Conservation (phyloP, 805 yeast species). For the Wickerhamiella shivajii region DNA sequence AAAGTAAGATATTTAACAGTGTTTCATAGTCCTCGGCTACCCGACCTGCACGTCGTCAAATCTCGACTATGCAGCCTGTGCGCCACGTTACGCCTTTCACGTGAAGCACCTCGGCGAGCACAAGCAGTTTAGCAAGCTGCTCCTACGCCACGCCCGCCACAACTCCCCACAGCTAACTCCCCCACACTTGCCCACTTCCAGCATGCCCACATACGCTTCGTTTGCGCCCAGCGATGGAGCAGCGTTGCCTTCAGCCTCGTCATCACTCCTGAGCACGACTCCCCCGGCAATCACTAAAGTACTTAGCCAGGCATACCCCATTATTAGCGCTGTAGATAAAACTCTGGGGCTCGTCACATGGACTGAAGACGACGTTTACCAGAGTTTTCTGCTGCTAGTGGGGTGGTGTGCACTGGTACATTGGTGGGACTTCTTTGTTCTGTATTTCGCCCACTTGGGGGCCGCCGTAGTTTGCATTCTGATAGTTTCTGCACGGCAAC, state of each 20-base stretch:
- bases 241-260: slow-evolving; percentile 36
- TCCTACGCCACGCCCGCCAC: no score
- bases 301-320: slow-evolving; percentile 71
- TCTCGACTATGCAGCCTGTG: no score
- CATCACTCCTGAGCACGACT: slow-evolving; percentile 75
- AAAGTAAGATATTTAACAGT: no score
- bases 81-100: no score
- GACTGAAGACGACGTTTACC: slow-evolving; percentile 78
- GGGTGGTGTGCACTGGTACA: slow-evolving; percentile 43
- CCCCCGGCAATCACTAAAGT: slow-evolving; percentile 86
- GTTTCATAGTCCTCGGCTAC: no score
- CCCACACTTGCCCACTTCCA: slow-evolving; percentile 25
- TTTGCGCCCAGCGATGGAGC: slow-evolving; percentile 24
- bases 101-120: no score
- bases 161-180: no score
- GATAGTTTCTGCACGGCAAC: slow-evolving; percentile 17
- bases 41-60: no score
- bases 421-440: slow-evolving; percentile 65
- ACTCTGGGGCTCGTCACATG: slow-evolving; percentile 65
- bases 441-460: slow-evolving; percentile 71
- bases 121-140: no score
- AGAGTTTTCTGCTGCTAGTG: slow-evolving; percentile 47
- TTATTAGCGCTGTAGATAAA: slow-evolving; percentile 57
- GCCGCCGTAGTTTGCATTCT: slow-evolving; percentile 44
- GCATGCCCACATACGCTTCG: slow-evolving; percentile 23